Evolutionary conservation across 164 flowering plant genomes (phyloP), one percentile per base, ranked within the genome.

Genomic region (grape (Vitis vinifera)): DNA sequence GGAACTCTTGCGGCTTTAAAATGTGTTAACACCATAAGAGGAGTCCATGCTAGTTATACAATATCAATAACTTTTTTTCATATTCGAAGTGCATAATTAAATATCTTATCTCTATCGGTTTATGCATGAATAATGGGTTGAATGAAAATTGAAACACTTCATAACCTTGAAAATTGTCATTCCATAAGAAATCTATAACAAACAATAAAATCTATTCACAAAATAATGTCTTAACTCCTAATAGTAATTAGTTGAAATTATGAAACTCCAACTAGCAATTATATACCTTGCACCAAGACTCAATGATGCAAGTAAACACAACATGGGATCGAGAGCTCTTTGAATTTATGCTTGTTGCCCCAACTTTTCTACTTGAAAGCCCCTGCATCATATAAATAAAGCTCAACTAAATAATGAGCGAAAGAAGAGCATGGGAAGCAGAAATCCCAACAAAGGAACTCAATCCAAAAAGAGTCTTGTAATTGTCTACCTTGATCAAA

Each of bases 231-330:
- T 10, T 37, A 37, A 37, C 44, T 37, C 56, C 7, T 51, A 15
- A 64, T 1, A 14, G 10, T 19, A 51, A 50, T 1, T 47, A 31
- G n/a, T 59, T 3, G 2, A 4, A 71, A 47, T 30, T 49, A 14
- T 4, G 2, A 14, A 65, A 64, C 23, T 31, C 11, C 14, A 63
- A 50, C 58, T 2, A 12, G 27, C 7, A 65, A 50, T 14, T 0
- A 55, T 0, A 55, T 87, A 93, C 99, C 99, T 96, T 92, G 84
- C 93, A 81, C 99, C 99, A 96, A 30, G 98, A 92, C 73, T 96
- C 97, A 52, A 96, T 80, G 51, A 88, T 71, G 73, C 90, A 91
- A 17, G 97, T 88, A 75, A 93, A 92, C 31, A 92, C 84, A 67
- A 91, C 82, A 74, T 96, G 99, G 51, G 98, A 96, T 72, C 97